phyloP scores from a whole-genome alignment of 495 filamentous ascomycete species.

The Aspergillus ellipticus region DNA sequence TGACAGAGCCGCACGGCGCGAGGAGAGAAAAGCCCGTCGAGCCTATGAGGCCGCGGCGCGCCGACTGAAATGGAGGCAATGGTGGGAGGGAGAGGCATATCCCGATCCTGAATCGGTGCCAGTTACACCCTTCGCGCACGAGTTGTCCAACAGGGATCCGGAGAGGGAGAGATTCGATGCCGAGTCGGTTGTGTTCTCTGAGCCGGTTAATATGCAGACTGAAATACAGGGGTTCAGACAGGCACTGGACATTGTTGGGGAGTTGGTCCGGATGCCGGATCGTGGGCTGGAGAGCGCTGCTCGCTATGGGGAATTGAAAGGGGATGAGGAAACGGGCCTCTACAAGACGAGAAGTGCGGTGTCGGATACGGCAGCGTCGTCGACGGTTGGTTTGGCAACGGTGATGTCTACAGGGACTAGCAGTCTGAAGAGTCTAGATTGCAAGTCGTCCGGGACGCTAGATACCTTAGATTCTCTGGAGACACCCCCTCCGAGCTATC shows the following conservation, averaged over 20 bases:
- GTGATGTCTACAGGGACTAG: slow-evolving; percentile 16
- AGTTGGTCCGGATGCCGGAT: slow-evolving; percentile 14
- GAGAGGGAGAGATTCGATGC: slow-evolving; percentile 8
- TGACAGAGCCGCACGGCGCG: slow-evolving; percentile 31
- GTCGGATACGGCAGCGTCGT: slow-evolving; percentile 11
- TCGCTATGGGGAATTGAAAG: neutral
- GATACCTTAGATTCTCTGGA: slow-evolving; percentile 20
- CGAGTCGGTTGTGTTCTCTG: slow-evolving; percentile 22
- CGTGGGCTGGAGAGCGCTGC: neutral
- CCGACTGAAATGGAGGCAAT: slow-evolving; percentile 33
- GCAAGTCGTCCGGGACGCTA: slow-evolving; percentile 18
- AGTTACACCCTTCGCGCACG: slow-evolving; percentile 3
- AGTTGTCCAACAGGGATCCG: slow-evolving; percentile 7
- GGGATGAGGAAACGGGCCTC: neutral
- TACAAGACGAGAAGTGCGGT: neutral
- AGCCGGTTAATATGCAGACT: slow-evolving; percentile 25
- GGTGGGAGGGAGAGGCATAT: slow-evolving; percentile 26
- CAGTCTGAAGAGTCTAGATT: slow-evolving; percentile 21
- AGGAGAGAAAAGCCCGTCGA: slow-evolving; percentile 36
- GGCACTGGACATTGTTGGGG: slow-evolving; percentile 23
- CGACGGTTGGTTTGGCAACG: slow-evolving; percentile 19
- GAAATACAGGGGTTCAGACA: slow-evolving; percentile 22
- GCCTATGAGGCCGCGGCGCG: slow-evolving; percentile 38
- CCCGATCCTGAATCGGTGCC: neutral
- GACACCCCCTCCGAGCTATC: slow-evolving; percentile 22